Conservation (phyloP, 495 filamentous ascomycete genomes). For the Aspergillus sparsus region DNA sequence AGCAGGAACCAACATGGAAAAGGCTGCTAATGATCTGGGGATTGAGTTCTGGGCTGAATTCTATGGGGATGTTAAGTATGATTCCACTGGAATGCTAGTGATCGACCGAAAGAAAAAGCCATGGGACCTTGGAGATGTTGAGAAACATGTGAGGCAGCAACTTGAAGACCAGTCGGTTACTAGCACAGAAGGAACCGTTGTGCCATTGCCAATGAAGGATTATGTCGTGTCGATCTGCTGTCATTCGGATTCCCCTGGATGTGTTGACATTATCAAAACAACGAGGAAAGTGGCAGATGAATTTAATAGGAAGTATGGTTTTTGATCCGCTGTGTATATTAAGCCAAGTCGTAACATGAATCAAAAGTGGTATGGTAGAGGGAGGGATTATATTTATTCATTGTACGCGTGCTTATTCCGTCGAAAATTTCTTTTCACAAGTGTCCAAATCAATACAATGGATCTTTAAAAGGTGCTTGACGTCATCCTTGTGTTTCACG, state of each 20-base stretch:
- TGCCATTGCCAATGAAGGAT: slow-evolving; percentile 48
- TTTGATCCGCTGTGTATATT: slow-evolving; percentile 3
- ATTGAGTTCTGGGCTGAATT: slow-evolving; percentile 59
- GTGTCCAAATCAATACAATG: no score
- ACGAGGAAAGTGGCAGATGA: slow-evolving; percentile 41
- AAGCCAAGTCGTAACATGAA: neutral
- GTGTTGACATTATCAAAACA: slow-evolving; percentile 52
- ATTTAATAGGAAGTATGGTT: slow-evolving; percentile 42
- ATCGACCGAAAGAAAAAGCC: slow-evolving; percentile 60
- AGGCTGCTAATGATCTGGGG: slow-evolving; percentile 52
- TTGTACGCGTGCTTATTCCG: no score
- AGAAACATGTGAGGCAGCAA: slow-evolving; percentile 49
- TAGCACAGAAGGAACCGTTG: slow-evolving; percentile 44
- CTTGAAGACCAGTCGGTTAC: slow-evolving; percentile 46
- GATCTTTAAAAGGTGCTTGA: no score
- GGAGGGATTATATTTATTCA: no score
- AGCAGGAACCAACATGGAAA: slow-evolving; percentile 54
- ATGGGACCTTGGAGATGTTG: slow-evolving; percentile 47
- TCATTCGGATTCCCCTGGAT: slow-evolving; percentile 56
- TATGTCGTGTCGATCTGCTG: slow-evolving; percentile 54
- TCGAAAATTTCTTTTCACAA: no score
- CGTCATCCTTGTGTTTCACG: no score
- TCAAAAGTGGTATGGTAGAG: neutral
- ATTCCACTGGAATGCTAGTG: slow-evolving; percentile 47
- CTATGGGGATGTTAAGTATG: slow-evolving; percentile 62